Conservation (phyloP, 805 yeast genomes). For the Barnettozyma vustinii region DNA sequence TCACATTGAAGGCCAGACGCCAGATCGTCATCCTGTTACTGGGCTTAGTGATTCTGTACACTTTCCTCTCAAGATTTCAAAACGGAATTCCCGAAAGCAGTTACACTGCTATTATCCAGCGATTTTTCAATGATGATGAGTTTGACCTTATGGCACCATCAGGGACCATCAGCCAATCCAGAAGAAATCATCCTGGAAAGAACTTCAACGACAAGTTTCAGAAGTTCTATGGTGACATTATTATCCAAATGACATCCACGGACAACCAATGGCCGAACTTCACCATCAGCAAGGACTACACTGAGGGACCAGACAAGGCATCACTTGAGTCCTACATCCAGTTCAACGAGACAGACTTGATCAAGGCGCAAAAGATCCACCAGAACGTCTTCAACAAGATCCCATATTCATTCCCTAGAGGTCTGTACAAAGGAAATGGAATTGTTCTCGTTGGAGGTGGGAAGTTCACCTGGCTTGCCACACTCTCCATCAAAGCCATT, state of each 20-base stretch:
- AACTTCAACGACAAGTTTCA: neutral
- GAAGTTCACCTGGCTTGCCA: neutral
- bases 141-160: neutral
- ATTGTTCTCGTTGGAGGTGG: constrained; percentile 3
- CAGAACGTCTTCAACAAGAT: neutral
- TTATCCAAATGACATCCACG: neutral
- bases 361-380: neutral
- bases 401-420: neutral
- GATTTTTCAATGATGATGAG: neutral
- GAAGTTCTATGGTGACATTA: neutral
- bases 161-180: neutral
- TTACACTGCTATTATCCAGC: neutral
- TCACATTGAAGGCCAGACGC: neutral
- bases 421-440: neutral
- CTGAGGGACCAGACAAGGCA: neutral
- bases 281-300: neutral
- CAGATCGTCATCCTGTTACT: neutral
- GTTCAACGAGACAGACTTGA: neutral
- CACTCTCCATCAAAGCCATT: neutral
- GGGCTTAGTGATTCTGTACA: neutral
- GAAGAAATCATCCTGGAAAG: neutral
- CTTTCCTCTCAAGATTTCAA: neutral
- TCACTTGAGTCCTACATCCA: neutral
- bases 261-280: neutral
- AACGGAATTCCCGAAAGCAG: neutral